Evolutionary conservation across 176 grass and related monocot species (phyloP).

Genomic region (maize (Zea mays)): Zm-B73-REFERENCE-NAM-5.0 NC_050096.1:64877501-64878000

Average conservation of each 20-base stretch:
- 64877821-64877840: slow-evolving; percentile 48
- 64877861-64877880: slow-evolving; percentile 18
- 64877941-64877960: slow-evolving; percentile 51
- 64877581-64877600: neutral
- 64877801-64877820: slow-evolving; percentile 33
- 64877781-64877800: slow-evolving; percentile 33
- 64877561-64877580: no score
- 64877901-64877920: slow-evolving; percentile 28
- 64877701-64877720: no score
- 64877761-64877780: slow-evolving; percentile 15
- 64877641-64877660: slow-evolving; percentile 12
- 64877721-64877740: no score
- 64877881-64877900: slow-evolving; percentile 17
- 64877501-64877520: slow-evolving; percentile 72
- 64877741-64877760: slow-evolving; percentile 38
- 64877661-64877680: neutral
- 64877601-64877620: slow-evolving; percentile 60
- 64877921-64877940: slow-evolving; percentile 39
- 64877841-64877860: slow-evolving; percentile 40
- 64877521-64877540: no score
- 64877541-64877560: no score
- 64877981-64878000: neutral
- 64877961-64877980: slow-evolving; percentile 33
- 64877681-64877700: no score
- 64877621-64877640: slow-evolving; percentile 86